These are phyloP conservation scores for Plectosphaerella sp. DNA, from an alignment of 2,329 filamentous ascomycete genomes.

Conservation along the genomic window DNA sequence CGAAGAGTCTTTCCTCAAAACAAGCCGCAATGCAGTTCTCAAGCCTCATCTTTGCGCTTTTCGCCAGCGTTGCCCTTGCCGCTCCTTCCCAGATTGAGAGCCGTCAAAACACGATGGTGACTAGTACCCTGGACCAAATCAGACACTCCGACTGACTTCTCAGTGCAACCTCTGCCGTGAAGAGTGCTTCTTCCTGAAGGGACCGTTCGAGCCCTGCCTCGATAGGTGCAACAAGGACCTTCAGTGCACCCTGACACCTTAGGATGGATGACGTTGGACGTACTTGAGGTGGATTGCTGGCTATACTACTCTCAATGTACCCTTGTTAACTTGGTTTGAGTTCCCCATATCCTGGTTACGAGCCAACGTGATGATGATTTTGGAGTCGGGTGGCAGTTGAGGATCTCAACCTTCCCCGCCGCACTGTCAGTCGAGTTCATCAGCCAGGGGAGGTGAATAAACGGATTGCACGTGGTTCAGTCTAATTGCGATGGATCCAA, in stretches of 20 bases:
- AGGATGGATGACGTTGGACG: neutral
- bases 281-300: no score
- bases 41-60: neutral
- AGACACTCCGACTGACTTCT: neutral
- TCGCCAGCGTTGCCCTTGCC: neutral
- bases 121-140: neutral
- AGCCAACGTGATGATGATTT: no score
- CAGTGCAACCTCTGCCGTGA: conserved; percentile 2
- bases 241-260: conserved; percentile 1
- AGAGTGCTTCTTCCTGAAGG: conserved; percentile 1
- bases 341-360: no score
- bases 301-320: no score
- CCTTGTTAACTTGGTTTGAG: no score
- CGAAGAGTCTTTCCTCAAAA: neutral
- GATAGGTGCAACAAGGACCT: conserved; percentile 1
- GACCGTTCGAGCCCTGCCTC: neutral
- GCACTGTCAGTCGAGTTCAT: no score
- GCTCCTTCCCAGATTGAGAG: neutral
- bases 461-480: no score
- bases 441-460: no score
- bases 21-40: conserved; percentile 1
- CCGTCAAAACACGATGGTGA: neutral
- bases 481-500: no score
- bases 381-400: no score
- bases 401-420: no score